A percentile compares a stretch with the other conserved stretches of the same genome.
These are phyloP conservation scores for Eutrema yunnanense DNA, from an alignment of 345 rosid genomes.

Conservation along the genomic window DNA sequence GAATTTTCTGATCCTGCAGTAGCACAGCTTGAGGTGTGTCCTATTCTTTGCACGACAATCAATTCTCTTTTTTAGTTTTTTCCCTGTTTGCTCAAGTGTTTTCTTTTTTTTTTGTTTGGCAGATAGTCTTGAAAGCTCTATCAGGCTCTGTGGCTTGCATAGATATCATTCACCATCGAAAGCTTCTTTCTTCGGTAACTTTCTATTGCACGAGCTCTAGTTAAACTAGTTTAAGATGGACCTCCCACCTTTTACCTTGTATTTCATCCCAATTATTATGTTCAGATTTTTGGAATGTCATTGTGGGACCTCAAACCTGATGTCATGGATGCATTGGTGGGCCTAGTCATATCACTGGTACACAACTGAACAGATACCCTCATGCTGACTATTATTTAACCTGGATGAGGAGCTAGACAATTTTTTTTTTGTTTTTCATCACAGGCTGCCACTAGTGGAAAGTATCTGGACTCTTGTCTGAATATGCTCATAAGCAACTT, in stretches of 20 bases:
- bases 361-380: not conserved
- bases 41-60: not conserved
- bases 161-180: conserved; percentile 45
- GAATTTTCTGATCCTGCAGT: conserved; percentile 39
- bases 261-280: not conserved
- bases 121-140: conserved; percentile 65
- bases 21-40: conserved; percentile 69
- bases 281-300: conserved; percentile 68
- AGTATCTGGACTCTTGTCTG: conserved; percentile 56
- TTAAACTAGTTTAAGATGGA: not conserved
- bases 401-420: not conserved
- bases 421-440: not conserved
- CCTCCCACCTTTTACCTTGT: not conserved
- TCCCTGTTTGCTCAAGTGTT: not conserved
- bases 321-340: conserved; percentile 68
- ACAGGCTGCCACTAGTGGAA: conserved; percentile 75
- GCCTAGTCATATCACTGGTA: conserved; percentile 65
- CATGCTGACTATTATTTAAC: not conserved
- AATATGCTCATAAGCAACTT: conserved; percentile 67
- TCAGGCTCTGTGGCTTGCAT: conserved; percentile 66
- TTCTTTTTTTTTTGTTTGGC: conserved; percentile 14
- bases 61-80: not conserved
- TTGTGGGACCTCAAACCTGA: conserved; percentile 63
- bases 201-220: not conserved
- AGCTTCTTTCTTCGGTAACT: conserved; percentile 68